A percentile compares a stretch with the other conserved stretches of the same genome.
Conservation (phyloP, 495 filamentous ascomycete genomes). For the Sordaria brevicollis region DNA sequence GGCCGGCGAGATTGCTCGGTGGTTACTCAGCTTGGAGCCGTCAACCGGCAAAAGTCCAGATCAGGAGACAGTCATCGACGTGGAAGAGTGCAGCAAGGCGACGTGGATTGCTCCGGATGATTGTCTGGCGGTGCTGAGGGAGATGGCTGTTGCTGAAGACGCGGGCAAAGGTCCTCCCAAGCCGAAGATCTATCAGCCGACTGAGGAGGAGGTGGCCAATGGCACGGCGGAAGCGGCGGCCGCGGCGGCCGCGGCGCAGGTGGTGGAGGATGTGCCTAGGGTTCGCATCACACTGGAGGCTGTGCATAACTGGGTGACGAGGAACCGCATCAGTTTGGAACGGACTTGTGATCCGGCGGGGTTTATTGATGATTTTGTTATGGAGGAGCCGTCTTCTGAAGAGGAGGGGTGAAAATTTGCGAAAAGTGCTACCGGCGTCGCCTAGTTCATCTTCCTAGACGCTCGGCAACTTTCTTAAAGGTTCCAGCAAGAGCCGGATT, state of each 20-base stretch:
- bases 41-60: neutral
- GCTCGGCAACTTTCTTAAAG: neutral
- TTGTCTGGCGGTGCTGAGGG: conserved; percentile 63
- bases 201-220: conserved; percentile 16
- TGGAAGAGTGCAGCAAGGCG: conserved; percentile 36
- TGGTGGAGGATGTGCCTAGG: conserved; percentile 25
- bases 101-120: conserved; percentile 80
- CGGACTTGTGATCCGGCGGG: conserved; percentile 45
- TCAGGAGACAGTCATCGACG: conserved; percentile 23
- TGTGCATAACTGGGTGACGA: conserved; percentile 43
- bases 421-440: neutral
- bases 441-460: neutral
- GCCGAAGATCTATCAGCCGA: neutral
- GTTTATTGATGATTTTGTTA: conserved; percentile 43
- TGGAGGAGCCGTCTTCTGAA: conserved; percentile 14
- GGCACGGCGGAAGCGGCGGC: neutral
- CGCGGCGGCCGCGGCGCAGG: neutral
- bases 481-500: neutral
- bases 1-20: conserved; percentile 67
- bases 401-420: conserved; percentile 13
- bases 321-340: conserved; percentile 34
- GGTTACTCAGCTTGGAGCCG: conserved; percentile 39
- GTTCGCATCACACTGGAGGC: conserved; percentile 44
- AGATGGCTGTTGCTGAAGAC: conserved; percentile 65
- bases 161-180: conserved; percentile 34